phyloP scores from a whole-genome alignment of 1,139 yeast species.

The Blastobotrys indianensis region DNA sequence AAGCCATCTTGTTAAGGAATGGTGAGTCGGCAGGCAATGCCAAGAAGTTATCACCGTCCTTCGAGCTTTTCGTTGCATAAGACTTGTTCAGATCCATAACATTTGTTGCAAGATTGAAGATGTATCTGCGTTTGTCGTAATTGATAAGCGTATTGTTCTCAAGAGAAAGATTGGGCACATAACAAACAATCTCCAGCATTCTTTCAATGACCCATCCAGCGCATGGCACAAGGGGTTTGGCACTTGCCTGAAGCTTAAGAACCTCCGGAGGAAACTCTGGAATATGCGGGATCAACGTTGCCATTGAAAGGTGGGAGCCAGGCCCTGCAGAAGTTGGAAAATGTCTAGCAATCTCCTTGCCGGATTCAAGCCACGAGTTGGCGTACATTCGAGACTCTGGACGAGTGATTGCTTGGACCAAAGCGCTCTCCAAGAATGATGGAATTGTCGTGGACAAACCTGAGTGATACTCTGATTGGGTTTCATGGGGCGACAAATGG shows the following conservation, averaged over 20 bases:
- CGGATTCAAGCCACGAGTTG: constrained; percentile 60
- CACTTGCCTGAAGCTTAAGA: constrained; percentile 15
- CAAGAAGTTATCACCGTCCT: constrained; percentile 26
- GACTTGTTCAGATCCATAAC: constrained; percentile 37
- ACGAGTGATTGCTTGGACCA: constrained; percentile 65
- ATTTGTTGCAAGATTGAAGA: constrained; percentile 48
- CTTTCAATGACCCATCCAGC: constrained; percentile 72
- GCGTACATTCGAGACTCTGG: constrained; percentile 75
- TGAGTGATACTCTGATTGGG: constrained; percentile 14
- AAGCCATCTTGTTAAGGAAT: constrained; percentile 23
- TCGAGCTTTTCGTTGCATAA: constrained; percentile 9
- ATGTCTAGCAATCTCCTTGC: constrained; percentile 33
- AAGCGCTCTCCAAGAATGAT: constrained; percentile 78
- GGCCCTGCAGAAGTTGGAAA: constrained; percentile 9
- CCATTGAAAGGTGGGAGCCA: constrained; percentile 7
- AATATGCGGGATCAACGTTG: constrained; percentile 31
- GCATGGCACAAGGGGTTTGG: constrained; percentile 57
- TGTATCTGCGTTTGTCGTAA: constrained; percentile 63
- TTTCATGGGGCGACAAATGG: constrained; percentile 26
- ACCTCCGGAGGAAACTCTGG: constrained; percentile 34
- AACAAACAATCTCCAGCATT: constrained; percentile 57
- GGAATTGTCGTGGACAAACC: constrained; percentile 58
- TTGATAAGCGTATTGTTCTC: constrained; percentile 54
- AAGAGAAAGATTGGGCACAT: constrained; percentile 60
- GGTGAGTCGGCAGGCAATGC: constrained; percentile 3